These are phyloP conservation scores for Auriscalpium vulgare DNA, from an alignment of 768 basidiomycete genomes.

Conservation along the genomic window DNA sequence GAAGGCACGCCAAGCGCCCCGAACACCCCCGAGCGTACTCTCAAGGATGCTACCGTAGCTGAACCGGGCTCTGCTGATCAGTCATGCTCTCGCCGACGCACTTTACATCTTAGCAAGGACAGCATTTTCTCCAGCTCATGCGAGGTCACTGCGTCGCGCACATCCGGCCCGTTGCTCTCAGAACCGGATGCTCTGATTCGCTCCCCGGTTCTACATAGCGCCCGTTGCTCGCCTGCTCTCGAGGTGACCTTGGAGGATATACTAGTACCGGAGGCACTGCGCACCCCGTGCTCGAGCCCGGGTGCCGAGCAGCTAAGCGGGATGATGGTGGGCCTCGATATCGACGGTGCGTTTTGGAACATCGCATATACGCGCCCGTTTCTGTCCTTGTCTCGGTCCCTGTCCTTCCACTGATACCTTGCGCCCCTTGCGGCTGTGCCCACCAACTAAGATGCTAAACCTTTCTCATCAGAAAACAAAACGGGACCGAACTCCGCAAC, in stretches of 20 bases:
- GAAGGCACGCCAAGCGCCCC: conserved; percentile 2
- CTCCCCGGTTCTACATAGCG: neutral
- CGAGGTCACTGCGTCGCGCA: neutral
- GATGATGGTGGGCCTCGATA: conserved; percentile 11
- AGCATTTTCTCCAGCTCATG: conserved; percentile 13
- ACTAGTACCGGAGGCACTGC: neutral
- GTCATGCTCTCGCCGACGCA: neutral
- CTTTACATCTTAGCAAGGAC: conserved; percentile 1
- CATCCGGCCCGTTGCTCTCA: neutral
- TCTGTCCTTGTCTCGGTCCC: neutral
- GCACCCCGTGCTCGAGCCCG: conserved; percentile 1
- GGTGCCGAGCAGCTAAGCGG: conserved; percentile 6
- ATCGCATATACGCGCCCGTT: neutral
- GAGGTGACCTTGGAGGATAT: neutral
- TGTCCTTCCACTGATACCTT: neutral
- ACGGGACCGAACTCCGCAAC: neutral
- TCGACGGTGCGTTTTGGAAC: conserved; percentile 8
- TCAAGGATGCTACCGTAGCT: neutral
- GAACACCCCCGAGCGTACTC: neutral
- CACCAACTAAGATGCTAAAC: neutral
- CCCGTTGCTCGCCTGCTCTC: neutral
- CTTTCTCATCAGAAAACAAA: neutral
- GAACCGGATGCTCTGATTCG: neutral
- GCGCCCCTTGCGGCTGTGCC: neutral
- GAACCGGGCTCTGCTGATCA: neutral